phyloP scores from a whole-genome alignment of 1,139 yeast species.

The Dujonia santamariae region DNA sequence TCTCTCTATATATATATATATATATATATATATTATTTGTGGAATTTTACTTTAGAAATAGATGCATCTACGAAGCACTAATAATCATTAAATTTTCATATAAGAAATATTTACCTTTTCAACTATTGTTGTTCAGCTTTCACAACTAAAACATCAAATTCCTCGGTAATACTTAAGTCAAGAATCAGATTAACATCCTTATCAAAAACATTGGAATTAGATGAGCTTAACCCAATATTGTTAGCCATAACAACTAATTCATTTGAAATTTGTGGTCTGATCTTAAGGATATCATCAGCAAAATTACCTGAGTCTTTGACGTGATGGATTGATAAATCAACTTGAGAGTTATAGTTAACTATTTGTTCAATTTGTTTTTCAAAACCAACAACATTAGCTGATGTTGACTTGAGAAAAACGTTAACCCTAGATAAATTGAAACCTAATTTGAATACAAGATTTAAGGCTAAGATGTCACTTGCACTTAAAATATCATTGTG shows the following conservation, averaged over 20 bases:
- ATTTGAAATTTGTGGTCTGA: slow-evolving; percentile 12
- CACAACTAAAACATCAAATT: slow-evolving; percentile 24
- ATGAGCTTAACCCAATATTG: slow-evolving; percentile 13
- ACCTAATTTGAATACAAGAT: slow-evolving; percentile 21
- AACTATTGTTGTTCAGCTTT: too few relatives aligned
- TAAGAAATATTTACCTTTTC: too few relatives aligned
- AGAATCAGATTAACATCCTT: slow-evolving; percentile 16
- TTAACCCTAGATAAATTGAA: slow-evolving; percentile 16
- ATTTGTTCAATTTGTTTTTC: slow-evolving; percentile 19
- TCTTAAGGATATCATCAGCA: slow-evolving; percentile 13
- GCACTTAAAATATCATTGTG: slow-evolving; percentile 33
- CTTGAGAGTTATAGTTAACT: slow-evolving; percentile 12
- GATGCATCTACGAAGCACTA: too few relatives aligned
- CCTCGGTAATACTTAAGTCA: slow-evolving; percentile 18
- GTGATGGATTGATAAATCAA: slow-evolving; percentile 14
- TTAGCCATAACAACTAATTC: slow-evolving; percentile 26
- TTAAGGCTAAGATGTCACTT: slow-evolving; percentile 31
- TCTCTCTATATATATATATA: too few relatives aligned
- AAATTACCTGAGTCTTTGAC: slow-evolving; percentile 17
- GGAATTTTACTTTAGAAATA: too few relatives aligned
- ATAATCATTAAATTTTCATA: too few relatives aligned
- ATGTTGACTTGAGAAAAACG: slow-evolving; percentile 19
- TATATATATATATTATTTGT: too few relatives aligned
- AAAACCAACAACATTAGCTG: slow-evolving; percentile 16
- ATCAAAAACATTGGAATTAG: slow-evolving; percentile 12